A percentile compares a stretch with the other conserved stretches of the same genome.
Conservation (phyloP, 495 filamentous ascomycete genomes). For the Hypoxylon crocopeplum region DNA sequence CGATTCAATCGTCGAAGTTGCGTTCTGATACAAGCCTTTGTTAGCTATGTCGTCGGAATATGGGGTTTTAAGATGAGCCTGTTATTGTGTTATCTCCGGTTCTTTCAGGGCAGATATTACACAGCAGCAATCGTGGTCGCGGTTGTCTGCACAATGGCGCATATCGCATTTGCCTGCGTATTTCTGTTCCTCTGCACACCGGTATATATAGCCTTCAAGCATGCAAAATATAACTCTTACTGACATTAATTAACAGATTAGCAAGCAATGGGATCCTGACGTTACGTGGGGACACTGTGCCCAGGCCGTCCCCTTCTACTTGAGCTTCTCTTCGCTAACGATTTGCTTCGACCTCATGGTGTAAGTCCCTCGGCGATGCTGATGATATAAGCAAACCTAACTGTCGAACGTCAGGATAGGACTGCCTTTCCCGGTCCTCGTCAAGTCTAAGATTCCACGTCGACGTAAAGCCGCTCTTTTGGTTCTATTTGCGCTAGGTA, state of each 20-base stretch:
- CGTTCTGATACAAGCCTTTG: background rate
- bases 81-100: conserved; percentile 58
- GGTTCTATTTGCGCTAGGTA: conserved; percentile 55
- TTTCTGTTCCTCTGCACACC: conserved; percentile 55
- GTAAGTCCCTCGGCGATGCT: conserved; percentile 28
- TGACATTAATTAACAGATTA: conserved; percentile 31
- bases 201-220: conserved; percentile 23
- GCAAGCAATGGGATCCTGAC: conserved; percentile 54
- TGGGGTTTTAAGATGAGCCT: conserved; percentile 60
- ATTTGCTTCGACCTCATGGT: conserved; percentile 56
- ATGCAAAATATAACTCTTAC: background rate
- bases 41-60: conserved; percentile 50
- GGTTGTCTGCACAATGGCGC: conserved; percentile 40
- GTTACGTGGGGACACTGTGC: conserved; percentile 50
- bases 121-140: conserved; percentile 43
- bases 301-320: conserved; percentile 53
- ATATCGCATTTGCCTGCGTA: conserved; percentile 42
- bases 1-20: background rate
- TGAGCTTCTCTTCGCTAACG: conserved; percentile 47
- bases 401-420: conserved; percentile 36
- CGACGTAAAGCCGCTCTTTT: conserved; percentile 51
- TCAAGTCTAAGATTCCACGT: conserved; percentile 46
- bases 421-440: conserved; percentile 57
- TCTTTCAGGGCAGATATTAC: conserved; percentile 51
- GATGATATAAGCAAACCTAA: background rate